Evolutionary conservation across 2,329 filamentous ascomycete species (phyloP).

Genomic region (Penicillium decumbens): DNA sequence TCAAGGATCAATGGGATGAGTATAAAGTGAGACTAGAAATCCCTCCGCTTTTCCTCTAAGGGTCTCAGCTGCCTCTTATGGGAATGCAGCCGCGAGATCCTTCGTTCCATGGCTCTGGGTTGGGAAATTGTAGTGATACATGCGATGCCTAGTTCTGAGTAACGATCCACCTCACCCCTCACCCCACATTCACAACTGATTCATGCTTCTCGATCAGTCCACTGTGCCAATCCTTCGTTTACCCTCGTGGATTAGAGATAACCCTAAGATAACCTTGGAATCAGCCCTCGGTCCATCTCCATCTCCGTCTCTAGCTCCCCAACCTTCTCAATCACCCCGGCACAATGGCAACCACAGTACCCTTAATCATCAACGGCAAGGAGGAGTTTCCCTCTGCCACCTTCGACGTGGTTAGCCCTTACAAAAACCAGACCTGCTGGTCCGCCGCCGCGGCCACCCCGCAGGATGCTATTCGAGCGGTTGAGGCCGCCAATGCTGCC

Average conservation of each 20-base stretch:
- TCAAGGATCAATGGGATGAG: background rate
- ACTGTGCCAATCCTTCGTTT: background rate
- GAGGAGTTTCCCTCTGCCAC: slow-evolving; percentile 29
- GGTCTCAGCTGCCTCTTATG: background rate
- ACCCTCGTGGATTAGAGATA: background rate
- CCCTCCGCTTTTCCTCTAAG: background rate
- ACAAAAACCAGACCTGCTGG: slow-evolving; percentile 50
- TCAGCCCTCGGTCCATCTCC: background rate
- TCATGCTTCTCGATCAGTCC: background rate
- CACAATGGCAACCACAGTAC: slow-evolving; percentile 24
- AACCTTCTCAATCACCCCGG: slow-evolving; percentile 1
- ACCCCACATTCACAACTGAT: background rate
- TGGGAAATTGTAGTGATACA: background rate
- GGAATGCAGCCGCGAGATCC: background rate
- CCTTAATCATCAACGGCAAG: slow-evolving; percentile 38
- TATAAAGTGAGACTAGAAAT: background rate
- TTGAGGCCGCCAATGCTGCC: slow-evolving; percentile 57
- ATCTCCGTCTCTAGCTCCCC: background rate
- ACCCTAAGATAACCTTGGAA: background rate
- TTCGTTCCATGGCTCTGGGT: background rate
- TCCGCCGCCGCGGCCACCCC: slow-evolving; percentile 52
- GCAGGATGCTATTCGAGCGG: slow-evolving; percentile 41
- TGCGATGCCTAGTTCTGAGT: background rate
- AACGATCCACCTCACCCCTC: background rate
- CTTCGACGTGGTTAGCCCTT: slow-evolving; percentile 52